These are phyloP conservation scores for Vitellaria paradoxa DNA, from an alignment of 179 eudicot genomes.

Conservation along the genomic window DNA sequence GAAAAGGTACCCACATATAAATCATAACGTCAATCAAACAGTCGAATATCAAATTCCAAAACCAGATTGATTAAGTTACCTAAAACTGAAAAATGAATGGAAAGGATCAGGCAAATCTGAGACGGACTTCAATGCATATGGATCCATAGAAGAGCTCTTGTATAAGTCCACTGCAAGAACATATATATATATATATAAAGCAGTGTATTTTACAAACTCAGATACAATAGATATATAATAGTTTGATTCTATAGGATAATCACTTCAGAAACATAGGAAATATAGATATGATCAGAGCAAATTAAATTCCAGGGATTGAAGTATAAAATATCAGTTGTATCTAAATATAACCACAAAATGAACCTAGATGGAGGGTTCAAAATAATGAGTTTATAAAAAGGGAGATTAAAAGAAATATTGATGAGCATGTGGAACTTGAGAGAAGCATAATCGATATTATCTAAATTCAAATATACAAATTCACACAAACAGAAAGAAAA, in stretches of 20 bases:
- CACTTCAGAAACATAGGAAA: not conserved
- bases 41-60: not conserved
- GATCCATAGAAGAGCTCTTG: slow-evolving; percentile 48
- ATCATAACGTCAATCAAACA: not conserved
- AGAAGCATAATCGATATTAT: not conserved
- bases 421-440: no score
- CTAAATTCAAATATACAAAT: not conserved
- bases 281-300: not conserved
- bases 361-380: not conserved
- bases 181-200: not conserved
- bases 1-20: not conserved
- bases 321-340: not conserved
- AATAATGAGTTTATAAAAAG: not conserved
- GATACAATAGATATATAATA: not conserved
- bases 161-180: not conserved
- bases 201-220: not conserved
- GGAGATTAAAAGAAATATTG: not conserved
- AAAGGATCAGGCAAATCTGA: slow-evolving; percentile 75
- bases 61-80: slow-evolving; percentile 33
- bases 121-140: slow-evolving; percentile 70
- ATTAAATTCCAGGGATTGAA: not conserved
- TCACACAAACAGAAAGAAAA: not conserved
- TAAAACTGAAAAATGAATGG: slow-evolving; percentile 72
- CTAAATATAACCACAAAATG: not conserved
- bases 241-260: not conserved